A percentile compares a stretch with the other conserved stretches of the same genome.
These are phyloP conservation scores for Pseudozyma sp. DNA, from an alignment of 1,284 basidiomycete genomes.

Conservation along the genomic window DNA sequence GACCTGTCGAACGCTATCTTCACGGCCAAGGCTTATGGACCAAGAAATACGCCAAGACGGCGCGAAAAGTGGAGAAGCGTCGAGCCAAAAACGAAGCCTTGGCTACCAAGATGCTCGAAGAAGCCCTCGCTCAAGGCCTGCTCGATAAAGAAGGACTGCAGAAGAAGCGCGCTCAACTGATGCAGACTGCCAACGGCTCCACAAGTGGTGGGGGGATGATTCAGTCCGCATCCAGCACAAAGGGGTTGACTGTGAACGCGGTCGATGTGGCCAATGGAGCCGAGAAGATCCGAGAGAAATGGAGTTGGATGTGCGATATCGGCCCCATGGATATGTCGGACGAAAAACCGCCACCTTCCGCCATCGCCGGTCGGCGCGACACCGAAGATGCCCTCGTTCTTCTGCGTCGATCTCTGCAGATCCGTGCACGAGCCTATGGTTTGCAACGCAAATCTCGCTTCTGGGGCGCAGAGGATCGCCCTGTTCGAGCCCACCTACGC, in stretches of 20 bases:
- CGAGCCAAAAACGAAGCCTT: conserved; percentile 39
- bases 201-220: not conserved
- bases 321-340: conserved; percentile 48
- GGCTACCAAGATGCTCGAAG: conserved; percentile 31
- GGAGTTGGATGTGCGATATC: conserved; percentile 43
- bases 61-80: conserved; percentile 40
- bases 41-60: conserved; percentile 44
- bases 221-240: not conserved
- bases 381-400: conserved; percentile 39
- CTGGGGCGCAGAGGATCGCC: conserved; percentile 35
- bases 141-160: conserved; percentile 18
- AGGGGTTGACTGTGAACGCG: conserved; percentile 4
- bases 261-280: conserved; percentile 17
- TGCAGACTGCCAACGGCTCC: conserved; percentile 1
- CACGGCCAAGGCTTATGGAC: conserved; percentile 47
- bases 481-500: conserved; percentile 20
- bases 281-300: conserved; percentile 22
- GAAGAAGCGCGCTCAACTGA: conserved; percentile 12
- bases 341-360: conserved; percentile 59
- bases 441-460: conserved; percentile 27
- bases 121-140: conserved; percentile 35
- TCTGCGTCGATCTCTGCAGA: conserved; percentile 29
- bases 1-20: conserved; percentile 62
- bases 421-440: conserved; percentile 37
- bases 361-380: conserved; percentile 59